Evolutionary conservation across 306 rosid species (phyloP), one percentile per base, ranked within the genome.

Genomic region (Cyamopsis tetragonoloba): DNA sequence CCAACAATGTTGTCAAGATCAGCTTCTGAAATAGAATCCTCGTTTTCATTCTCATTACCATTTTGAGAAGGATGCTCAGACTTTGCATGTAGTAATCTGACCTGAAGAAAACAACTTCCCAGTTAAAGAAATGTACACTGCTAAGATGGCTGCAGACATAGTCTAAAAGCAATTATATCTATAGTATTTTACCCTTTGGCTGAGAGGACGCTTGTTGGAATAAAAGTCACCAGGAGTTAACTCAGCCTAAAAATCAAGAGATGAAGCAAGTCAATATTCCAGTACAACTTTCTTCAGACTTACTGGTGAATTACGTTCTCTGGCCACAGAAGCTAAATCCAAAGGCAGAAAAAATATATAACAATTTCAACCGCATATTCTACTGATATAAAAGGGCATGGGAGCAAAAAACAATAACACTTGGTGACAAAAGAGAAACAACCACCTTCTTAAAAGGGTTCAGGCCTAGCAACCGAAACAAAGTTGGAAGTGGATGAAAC

Each of bases 1-100:
- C 98, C 95, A 84, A 92, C 93, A 70, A 92, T 92, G 66, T 80
- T 92, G 11, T 87, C 96, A 43, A 92, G 76, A 18, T 89, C 96
- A 31, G 69, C 42, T 71, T 92, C 96, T 10, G 98, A 86, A 43
- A 89, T 77, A 31, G 85, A 74, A 41, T 82, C 88, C 74, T 83
- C 91, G 18, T 74, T 76, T 75, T 86, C 88, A 39, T 73, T 74
- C 53, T 81, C 92, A 49, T 64, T 64, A 32, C 75, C 89, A 74
- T 83, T 86, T 61, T 58, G 77, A 66, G 88, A 81, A 68, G 89
- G 79, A 78, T 19, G 70, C 76, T 79, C 91, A 26, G 66, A 46
- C 72, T 81, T 86, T 49, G 75, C 34, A 14, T 17, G 73, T 59
- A 43, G 62, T 32, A 78, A 58, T 44, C 89, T 56, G 30, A 80